A percentile compares a stretch with the other conserved stretches of the same genome.
Conservation (phyloP, 176 grass and related monocot genomes). For the Oryza officinalis region DNA sequence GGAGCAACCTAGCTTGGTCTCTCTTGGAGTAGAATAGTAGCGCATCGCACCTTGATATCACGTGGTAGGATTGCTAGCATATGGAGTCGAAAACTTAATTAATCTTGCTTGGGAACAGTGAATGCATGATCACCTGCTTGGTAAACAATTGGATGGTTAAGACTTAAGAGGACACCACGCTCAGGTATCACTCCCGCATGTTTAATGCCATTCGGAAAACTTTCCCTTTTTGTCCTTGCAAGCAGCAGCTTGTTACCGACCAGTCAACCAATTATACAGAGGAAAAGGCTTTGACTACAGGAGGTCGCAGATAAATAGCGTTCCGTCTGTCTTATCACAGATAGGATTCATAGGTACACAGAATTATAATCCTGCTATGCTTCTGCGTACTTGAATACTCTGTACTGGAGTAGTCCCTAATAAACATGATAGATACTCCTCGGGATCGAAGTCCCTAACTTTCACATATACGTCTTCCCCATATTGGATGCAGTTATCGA, state of each 20-base stretch:
- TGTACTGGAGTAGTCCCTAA: too few relatives aligned
- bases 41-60: too few relatives aligned
- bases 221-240: neutral
- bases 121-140: neutral
- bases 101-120: too few relatives aligned
- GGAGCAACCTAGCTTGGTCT: too few relatives aligned
- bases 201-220: too few relatives aligned
- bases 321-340: neutral
- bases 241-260: neutral
- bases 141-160: neutral
- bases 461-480: conserved; percentile 92
- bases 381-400: neutral
- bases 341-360: neutral
- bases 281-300: neutral
- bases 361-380: neutral
- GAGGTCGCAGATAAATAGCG: neutral
- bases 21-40: too few relatives aligned
- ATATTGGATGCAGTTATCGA: conserved; percentile 89
- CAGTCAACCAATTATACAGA: neutral
- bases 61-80: too few relatives aligned
- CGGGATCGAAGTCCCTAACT: conserved; percentile 73
- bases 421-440: conserved; percentile 17
- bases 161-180: neutral
- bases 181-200: too few relatives aligned
- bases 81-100: too few relatives aligned